Evolutionary conservation across 164 flowering plant species (phyloP).

Genomic region (Vitis amurensis): DNA sequence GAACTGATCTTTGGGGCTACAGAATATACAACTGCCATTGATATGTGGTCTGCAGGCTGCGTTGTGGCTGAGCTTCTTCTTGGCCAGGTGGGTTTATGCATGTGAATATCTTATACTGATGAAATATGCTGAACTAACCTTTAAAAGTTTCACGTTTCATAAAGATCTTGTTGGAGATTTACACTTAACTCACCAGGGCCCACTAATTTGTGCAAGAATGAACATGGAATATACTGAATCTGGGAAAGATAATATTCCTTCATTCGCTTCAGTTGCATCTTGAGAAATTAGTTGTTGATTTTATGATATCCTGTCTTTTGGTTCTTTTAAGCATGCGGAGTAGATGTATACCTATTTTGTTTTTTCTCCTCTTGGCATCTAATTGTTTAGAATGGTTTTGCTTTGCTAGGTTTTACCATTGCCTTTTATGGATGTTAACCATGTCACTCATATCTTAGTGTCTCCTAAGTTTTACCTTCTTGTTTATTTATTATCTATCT

Average conservation of each 20-base stretch:
- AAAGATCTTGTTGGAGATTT: too few species aligned
- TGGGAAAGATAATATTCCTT: neutral
- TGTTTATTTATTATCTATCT: neutral
- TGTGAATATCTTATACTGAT: neutral
- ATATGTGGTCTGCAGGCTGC: conserved; percentile 99
- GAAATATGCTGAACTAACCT: neutral
- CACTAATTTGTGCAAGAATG: too few species aligned
- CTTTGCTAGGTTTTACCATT: neutral
- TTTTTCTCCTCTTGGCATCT: neutral
- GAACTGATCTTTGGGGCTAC: conserved; percentile 98
- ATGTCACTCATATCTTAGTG: neutral
- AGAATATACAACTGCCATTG: conserved; percentile 90
- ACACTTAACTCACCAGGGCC: too few species aligned
- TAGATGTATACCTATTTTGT: neutral
- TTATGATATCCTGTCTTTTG: too few species aligned
- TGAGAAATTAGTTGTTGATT: neutral
- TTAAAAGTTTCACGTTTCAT: neutral
- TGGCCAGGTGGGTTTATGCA: conserved; percentile 66
- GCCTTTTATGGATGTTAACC: neutral
- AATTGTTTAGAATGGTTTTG: neutral
- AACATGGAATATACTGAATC: too few species aligned
- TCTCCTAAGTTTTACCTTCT: too few species aligned
- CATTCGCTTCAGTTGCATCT: neutral
- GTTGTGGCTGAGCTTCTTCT: conserved; percentile 93
- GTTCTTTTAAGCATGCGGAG: too few species aligned